Conservation (phyloP, 2,329 filamentous ascomycete genomes). For the Fusarium caatingaense region DNA sequence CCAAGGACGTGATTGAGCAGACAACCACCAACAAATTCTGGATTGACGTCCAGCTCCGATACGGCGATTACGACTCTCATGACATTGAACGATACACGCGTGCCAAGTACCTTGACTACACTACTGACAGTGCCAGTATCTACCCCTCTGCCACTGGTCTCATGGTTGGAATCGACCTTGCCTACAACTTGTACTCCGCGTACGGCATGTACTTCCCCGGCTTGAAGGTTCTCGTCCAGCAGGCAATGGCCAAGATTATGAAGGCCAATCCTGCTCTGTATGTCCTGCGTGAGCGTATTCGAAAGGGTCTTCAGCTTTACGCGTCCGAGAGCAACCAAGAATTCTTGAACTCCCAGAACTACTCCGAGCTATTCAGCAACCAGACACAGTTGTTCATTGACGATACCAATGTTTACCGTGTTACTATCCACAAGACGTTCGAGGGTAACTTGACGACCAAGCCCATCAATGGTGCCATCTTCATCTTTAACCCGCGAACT, state of each 20-base stretch:
- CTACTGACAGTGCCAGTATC: conserved; percentile 97
- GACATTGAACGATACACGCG: conserved; percentile 98
- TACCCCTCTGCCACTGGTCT: conserved; percentile 96
- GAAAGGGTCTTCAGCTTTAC: conserved; percentile 97
- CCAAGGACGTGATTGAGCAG: conserved; percentile 92
- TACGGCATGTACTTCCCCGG: conserved; percentile 99
- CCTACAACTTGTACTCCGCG: conserved; percentile 97
- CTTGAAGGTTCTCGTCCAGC: conserved; percentile 92
- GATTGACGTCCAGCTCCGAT: conserved; percentile 95
- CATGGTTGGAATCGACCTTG: conserved; percentile 97
- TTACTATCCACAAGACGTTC: conserved; percentile 99
- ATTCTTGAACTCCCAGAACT: conserved; percentile 99
- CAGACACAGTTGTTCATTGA: conserved; percentile 99
- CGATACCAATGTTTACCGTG: conserved; percentile 98
- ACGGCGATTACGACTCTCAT: conserved; percentile 98
- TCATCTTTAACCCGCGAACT: conserved; percentile 99
- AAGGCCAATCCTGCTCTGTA: conserved; percentile 98
- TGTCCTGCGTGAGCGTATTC: conserved; percentile 95
- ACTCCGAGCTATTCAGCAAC: conserved; percentile 98
- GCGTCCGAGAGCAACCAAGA: conserved; percentile 99
- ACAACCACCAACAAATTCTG: conserved; percentile 99
- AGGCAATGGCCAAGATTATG: conserved; percentile 99
- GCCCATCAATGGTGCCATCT: conserved; percentile 99
- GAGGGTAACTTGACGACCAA: conserved; percentile 99
- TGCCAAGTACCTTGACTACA: conserved; percentile 98